A percentile compares a stretch with the other conserved stretches of the same genome.
Conservation (phyloP, 345 rosid species). For the Moringa oleifera region DNA sequence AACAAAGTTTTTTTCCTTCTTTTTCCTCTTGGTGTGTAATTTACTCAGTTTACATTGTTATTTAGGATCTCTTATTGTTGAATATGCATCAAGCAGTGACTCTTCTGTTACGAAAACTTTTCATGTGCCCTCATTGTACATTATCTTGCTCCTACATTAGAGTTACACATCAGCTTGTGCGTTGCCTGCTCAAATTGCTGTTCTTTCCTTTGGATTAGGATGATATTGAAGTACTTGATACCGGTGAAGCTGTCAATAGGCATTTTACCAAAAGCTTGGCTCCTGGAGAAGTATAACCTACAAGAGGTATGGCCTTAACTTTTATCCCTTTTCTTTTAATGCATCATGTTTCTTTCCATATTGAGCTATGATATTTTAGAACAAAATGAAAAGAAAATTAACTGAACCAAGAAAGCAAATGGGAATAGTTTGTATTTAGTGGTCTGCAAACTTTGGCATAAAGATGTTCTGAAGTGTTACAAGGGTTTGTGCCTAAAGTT, state of each 20-base stretch:
- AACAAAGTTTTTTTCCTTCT: background rate
- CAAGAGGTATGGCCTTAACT: slow-evolving; percentile 53
- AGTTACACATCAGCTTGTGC: background rate
- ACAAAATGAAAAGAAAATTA: background rate
- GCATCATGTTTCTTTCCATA: background rate
- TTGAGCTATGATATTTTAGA: background rate
- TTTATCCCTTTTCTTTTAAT: slow-evolving; percentile 3
- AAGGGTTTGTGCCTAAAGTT: no score
- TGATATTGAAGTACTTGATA: slow-evolving; percentile 89
- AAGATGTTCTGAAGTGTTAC: background rate
- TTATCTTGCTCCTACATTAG: no score
- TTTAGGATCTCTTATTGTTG: background rate
- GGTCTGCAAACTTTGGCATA: background rate
- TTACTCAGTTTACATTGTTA: no score
- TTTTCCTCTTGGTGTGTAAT: background rate
- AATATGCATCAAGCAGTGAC: background rate
- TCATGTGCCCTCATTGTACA: background rate
- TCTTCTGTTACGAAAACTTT: no score
- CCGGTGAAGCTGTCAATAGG: slow-evolving; percentile 95
- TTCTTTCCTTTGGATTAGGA: slow-evolving; percentile 40
- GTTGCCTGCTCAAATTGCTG: slow-evolving; percentile 7
- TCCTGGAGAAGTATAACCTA: slow-evolving; percentile 62
- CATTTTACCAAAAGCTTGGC: slow-evolving; percentile 58
- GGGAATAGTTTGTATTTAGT: background rate
- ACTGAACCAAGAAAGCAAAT: background rate